phyloP scores from a whole-genome alignment of 768 basidiomycete species.

The Kockovaella imperatae region DNA sequence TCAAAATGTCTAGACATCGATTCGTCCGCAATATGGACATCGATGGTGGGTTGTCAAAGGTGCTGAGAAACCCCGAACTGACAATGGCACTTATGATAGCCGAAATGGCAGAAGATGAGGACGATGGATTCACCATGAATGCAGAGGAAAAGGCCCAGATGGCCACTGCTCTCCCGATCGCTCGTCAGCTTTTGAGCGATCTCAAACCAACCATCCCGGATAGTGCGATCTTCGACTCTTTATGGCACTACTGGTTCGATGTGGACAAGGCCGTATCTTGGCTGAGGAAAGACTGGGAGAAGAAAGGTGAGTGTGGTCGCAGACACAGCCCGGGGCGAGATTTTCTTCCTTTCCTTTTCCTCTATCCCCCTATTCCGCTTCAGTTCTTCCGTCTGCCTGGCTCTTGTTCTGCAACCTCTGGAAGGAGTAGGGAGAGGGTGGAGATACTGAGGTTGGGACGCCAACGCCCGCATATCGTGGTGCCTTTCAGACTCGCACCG shows the following conservation, averaged over 20 bases:
- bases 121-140: conserved; percentile 55
- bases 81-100: conserved; percentile 49
- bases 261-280: conserved; percentile 66
- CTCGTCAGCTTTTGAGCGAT: conserved; percentile 62
- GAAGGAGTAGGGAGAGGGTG: too few relatives aligned
- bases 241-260: conserved; percentile 87
- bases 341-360: conserved; percentile 32
- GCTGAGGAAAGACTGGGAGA: conserved; percentile 58
- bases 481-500: too few relatives aligned
- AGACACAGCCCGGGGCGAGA: conserved; percentile 29
- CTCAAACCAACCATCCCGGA: conserved; percentile 62
- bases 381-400: conserved; percentile 54
- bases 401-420: too few relatives aligned
- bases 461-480: too few relatives aligned
- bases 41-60: conserved; percentile 40
- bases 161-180: conserved; percentile 60
- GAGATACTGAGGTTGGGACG: too few relatives aligned
- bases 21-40: conserved; percentile 79
- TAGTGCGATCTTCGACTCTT: conserved; percentile 61
- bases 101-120: conserved; percentile 69
- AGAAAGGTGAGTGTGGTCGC: conserved; percentile 54
- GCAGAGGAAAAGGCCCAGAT: conserved; percentile 67
- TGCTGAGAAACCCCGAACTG: neutral
- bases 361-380: neutral
- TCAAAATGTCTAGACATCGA: conserved; percentile 87